phyloP scores from a whole-genome alignment of 768 basidiomycete species.

The Suillus cothurnatus region DNA sequence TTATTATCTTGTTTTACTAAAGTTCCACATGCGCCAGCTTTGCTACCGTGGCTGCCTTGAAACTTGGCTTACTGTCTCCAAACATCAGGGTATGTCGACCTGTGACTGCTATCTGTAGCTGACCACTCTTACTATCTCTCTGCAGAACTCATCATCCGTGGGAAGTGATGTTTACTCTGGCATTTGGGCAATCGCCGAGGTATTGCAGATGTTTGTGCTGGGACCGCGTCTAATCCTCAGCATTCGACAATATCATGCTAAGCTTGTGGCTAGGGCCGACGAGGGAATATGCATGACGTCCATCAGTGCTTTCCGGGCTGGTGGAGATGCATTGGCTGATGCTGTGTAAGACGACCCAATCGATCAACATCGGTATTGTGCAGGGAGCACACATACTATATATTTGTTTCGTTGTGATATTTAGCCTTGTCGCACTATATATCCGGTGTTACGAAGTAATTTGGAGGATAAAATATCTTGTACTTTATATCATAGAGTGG shows the following conservation, averaged over 20 bases:
- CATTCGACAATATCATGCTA: background rate
- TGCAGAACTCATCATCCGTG: background rate
- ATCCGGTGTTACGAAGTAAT: too few relatives aligned
- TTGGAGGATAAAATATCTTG: too few relatives aligned
- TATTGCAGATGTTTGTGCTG: background rate
- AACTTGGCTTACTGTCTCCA: background rate
- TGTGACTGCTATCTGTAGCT: background rate
- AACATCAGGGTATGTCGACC: too few relatives aligned
- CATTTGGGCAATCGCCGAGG: background rate
- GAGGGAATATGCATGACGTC: background rate
- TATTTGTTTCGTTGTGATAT: too few relatives aligned
- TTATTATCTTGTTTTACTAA: too few relatives aligned
- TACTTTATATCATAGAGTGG: too few relatives aligned
- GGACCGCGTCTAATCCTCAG: background rate
- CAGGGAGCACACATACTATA: too few relatives aligned
- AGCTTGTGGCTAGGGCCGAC: background rate
- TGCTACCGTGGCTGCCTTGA: too few relatives aligned
- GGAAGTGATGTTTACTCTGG: background rate
- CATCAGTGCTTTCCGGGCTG: background rate
- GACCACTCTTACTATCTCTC: background rate
- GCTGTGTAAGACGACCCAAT: too few relatives aligned
- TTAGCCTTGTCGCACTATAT: too few relatives aligned
- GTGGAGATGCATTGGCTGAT: background rate
- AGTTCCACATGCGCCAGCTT: too few relatives aligned
- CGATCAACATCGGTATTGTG: too few relatives aligned